Percentiles rank a stretch among this genome's conserved stretches.
Conservation (phyloP, 495 filamentous ascomycete species). For the Aspergillus taichungensis region DNA sequence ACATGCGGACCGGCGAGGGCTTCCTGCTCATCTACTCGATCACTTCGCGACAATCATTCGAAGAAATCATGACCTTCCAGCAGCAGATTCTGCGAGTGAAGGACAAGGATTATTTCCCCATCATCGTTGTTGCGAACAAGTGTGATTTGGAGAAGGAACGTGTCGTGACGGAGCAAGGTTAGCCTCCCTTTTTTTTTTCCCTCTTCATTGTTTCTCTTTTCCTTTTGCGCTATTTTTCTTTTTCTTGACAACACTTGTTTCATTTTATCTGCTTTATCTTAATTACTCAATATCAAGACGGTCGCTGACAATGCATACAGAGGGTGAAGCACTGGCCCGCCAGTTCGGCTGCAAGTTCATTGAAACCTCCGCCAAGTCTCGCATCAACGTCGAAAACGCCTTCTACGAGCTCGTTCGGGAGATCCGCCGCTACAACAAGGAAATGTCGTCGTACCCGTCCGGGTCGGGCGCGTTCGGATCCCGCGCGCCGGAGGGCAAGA, state of each 20-base stretch:
- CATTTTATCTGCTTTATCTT: too few relatives aligned
- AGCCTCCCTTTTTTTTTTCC: slow-evolving; percentile 15
- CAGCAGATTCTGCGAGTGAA: slow-evolving; percentile 98
- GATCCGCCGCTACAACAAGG: slow-evolving; percentile 95
- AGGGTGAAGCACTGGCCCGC: slow-evolving; percentile 78
- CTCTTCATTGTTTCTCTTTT: neutral
- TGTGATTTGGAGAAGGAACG: slow-evolving; percentile 92
- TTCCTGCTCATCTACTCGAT: slow-evolving; percentile 98
- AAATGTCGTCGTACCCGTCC: slow-evolving; percentile 77
- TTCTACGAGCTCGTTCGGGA: slow-evolving; percentile 98
- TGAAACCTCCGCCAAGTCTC: slow-evolving; percentile 96
- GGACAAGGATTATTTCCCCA: slow-evolving; percentile 98
- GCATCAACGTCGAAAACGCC: slow-evolving; percentile 95
- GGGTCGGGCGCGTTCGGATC: slow-evolving; percentile 52
- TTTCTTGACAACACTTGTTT: slow-evolving; percentile 20
- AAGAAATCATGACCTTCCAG: slow-evolving; percentile 96
- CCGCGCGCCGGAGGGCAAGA: slow-evolving; percentile 57
- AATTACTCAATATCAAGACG: too few relatives aligned
- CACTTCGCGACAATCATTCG: slow-evolving; percentile 92
- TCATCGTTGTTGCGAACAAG: slow-evolving; percentile 99
- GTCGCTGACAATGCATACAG: too few relatives aligned
- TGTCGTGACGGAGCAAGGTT: slow-evolving; percentile 85
- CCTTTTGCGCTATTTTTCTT: neutral
- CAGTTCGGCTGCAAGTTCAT: slow-evolving; percentile 96
- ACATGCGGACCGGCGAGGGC: slow-evolving; percentile 98